Evolutionary conservation across 371 early-diverging fungal genomes (phyloP), one percentile per base, ranked within the genome.

Genomic region (Synchytrium microbalum): DNA sequence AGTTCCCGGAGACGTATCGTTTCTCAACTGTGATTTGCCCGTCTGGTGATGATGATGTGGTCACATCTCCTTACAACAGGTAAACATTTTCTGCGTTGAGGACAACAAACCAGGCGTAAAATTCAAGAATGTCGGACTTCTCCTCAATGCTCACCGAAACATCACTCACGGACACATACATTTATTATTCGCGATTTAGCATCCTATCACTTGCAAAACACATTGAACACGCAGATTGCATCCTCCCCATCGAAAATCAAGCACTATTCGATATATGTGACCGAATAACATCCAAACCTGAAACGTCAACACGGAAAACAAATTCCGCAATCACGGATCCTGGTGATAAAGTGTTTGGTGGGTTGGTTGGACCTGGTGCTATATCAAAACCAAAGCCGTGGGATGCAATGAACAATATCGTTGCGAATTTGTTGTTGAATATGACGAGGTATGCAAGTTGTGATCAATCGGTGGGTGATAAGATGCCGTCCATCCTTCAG

Each of bases 181-280:
- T 29, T 29, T 66, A 1, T 30, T 2, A 32, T 69, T 66, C 16
- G 14, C 32, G 5, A 31, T 31, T 72, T 64, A 81, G 82, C 55
- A 72, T 89, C 14, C 69, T 88, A 54, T 79, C 88, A 1, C 76
- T 86, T 14, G 72, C 63, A 0, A 70, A 69, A 46, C 62, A 81
- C 28, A 69, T 79, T 14, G 73, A 83, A 23, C 64, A 75, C 58
- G 74, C 77, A 24, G 84, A 88, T 62, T 85, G 85, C 67, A 71
- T 86, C 0, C 77, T 89, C 56, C 79, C 87, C 2, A 72, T 88
- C 32, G 89, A 88, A 57, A 89, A 89, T 66, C 79, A 87, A 62
- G 76, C 80, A 0, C 60, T 84, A 64, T 19, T 84, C 69, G 73
- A 78, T 69, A 75, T 86, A 65, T 80, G 75, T 75, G 70, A 70